These are phyloP conservation scores for Mortierella sp. DNA, from an alignment of 371 early-diverging fungal genomes.

Conservation along the genomic window DNA sequence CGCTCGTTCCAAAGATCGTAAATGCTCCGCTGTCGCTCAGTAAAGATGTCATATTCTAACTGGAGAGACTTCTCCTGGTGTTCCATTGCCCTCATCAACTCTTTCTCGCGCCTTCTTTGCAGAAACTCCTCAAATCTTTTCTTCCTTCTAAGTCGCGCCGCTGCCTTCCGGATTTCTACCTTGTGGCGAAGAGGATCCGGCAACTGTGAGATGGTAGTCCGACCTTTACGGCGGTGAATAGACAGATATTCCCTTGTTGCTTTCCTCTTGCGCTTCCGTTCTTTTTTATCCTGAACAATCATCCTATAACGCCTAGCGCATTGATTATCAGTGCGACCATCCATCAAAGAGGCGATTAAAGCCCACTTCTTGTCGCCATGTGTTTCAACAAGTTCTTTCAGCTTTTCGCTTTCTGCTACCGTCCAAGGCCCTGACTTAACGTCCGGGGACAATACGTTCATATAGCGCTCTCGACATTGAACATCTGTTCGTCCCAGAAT, in stretches of 20 bases:
- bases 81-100: neutral
- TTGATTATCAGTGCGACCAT: constrained; percentile 72
- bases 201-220: constrained; percentile 5
- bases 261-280: neutral
- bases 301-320: constrained; percentile 66
- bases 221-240: constrained; percentile 21
- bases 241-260: constrained; percentile 7
- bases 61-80: constrained; percentile 10
- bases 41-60: constrained; percentile 5
- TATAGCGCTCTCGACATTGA: constrained; percentile 90
- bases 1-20: constrained; percentile 31
- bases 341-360: constrained; percentile 61
- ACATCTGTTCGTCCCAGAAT: constrained; percentile 87
- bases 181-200: constrained; percentile 9
- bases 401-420: constrained; percentile 60
- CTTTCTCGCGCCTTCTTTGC: neutral
- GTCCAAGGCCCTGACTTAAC: constrained; percentile 70
- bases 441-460: constrained; percentile 77
- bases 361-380: constrained; percentile 71
- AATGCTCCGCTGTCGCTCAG: constrained; percentile 17
- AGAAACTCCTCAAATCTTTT: neutral
- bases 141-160: neutral
- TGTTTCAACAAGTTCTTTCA: constrained; percentile 57
- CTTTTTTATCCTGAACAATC: constrained; percentile 2
- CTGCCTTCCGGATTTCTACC: constrained; percentile 15